Percentiles rank a stretch among this genome's conserved stretches.
These are phyloP conservation scores for Lumnitzera littorea DNA, from an alignment of 345 rosid genomes.

Conservation along the genomic window DNA sequence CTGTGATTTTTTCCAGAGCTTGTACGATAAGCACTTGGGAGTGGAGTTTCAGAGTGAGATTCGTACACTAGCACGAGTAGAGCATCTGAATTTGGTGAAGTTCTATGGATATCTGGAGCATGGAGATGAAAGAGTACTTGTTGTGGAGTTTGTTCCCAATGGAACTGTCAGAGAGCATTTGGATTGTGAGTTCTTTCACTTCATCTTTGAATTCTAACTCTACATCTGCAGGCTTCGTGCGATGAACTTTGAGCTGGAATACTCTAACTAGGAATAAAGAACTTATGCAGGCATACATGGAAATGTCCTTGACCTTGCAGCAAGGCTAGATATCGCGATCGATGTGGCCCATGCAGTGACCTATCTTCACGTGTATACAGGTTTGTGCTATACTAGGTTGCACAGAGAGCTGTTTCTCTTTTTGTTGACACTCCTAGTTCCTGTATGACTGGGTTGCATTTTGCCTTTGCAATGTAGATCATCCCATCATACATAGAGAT, in stretches of 20 bases:
- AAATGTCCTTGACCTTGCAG: slow-evolving; percentile 49
- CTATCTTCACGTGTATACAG: slow-evolving; percentile 95
- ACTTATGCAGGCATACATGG: slow-evolving; percentile 49
- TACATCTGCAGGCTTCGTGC: not conserved
- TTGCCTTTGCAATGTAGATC: slow-evolving; percentile 44
- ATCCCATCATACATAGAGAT: slow-evolving; percentile 92
- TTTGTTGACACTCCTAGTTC: not conserved
- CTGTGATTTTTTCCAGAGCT: slow-evolving; percentile 37
- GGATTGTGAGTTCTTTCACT: slow-evolving; percentile 53
- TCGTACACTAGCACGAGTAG: slow-evolving; percentile 61
- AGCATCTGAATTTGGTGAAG: slow-evolving; percentile 76
- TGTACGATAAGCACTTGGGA: slow-evolving; percentile 66
- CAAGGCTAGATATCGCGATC: slow-evolving; percentile 67
- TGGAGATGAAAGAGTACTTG: slow-evolving; percentile 62
- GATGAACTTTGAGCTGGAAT: slow-evolving; percentile 1
- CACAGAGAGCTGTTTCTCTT: not conserved
- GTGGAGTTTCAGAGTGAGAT: slow-evolving; percentile 78
- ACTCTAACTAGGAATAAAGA: slow-evolving; percentile 11
- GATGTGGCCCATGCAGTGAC: slow-evolving; percentile 93
- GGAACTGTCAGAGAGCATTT: slow-evolving; percentile 91
- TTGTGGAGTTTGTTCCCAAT: slow-evolving; percentile 78
- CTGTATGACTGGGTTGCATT: slow-evolving; percentile 2
- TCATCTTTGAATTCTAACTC: not conserved
- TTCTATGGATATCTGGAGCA: slow-evolving; percentile 65
- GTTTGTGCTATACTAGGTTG: slow-evolving; percentile 17